These are phyloP conservation scores for Tricholoma terreum DNA, from an alignment of 768 basidiomycete species.

Conservation along the genomic window DNA sequence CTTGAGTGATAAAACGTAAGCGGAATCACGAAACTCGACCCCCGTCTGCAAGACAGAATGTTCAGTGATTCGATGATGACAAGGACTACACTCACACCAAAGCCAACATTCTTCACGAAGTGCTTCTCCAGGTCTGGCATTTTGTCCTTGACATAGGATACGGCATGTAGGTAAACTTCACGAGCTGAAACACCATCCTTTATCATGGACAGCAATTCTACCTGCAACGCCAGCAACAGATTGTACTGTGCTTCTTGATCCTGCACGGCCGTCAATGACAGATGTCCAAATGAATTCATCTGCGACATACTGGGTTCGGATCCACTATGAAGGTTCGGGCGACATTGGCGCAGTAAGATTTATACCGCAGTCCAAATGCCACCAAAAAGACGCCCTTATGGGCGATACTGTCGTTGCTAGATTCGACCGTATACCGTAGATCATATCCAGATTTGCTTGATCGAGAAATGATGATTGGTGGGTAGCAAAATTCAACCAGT, in stretches of 20 bases:
- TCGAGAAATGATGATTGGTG: constrained; percentile 93
- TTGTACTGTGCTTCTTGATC: constrained; percentile 90
- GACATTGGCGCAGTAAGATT: constrained; percentile 88
- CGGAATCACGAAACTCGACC: constrained; percentile 89
- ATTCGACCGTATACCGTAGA: constrained; percentile 81
- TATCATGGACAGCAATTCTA: constrained; percentile 69
- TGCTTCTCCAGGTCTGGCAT: constrained; percentile 79
- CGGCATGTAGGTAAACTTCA: constrained; percentile 79
- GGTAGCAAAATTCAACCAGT: constrained; percentile 91
- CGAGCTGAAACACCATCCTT: constrained; percentile 74
- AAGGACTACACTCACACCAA: constrained; percentile 56
- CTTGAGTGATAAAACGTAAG: constrained; percentile 80
- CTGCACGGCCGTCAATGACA: constrained; percentile 37
- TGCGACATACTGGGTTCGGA: constrained; percentile 67
- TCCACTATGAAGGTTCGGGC: constrained; percentile 95
- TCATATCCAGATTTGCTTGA: constrained; percentile 85
- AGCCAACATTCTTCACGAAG: constrained; percentile 88
- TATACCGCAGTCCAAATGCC: constrained; percentile 87
- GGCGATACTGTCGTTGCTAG: constrained; percentile 77
- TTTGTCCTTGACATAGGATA: constrained; percentile 69
- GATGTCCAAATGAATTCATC: not conserved
- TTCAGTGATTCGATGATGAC: constrained; percentile 1
- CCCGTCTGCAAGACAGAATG: constrained; percentile 61
- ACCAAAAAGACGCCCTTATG: constrained; percentile 88
- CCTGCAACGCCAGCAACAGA: constrained; percentile 73